Percentiles rank a stretch among this genome's conserved stretches.
Conservation (phyloP, 306 rosid genomes). For the Vicia faba region DNA sequence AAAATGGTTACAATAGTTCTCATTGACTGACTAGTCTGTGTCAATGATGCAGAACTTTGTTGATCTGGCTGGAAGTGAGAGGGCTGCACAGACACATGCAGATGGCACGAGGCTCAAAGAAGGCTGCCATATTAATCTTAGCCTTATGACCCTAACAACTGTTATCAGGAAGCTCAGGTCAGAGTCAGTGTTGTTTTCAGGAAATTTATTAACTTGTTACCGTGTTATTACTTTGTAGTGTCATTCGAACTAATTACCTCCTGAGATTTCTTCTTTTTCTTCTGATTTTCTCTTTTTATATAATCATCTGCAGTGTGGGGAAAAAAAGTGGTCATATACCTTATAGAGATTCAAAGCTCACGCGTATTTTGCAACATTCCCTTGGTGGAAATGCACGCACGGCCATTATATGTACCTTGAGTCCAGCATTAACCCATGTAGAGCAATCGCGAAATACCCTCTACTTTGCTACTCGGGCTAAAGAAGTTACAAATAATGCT, state of each 20-base stretch:
- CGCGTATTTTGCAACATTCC: constrained; percentile 96
- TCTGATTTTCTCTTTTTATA: constrained; percentile 22
- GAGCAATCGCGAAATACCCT: constrained; percentile 98
- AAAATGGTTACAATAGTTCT: constrained; percentile 8
- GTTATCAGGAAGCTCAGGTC: constrained; percentile 99
- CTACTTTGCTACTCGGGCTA: constrained; percentile 92
- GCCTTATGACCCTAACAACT: constrained; percentile 99
- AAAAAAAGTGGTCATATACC: constrained; percentile 96
- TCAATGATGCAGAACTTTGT: constrained; percentile 79
- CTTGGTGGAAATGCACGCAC: constrained; percentile 99
- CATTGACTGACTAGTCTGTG: constrained; percentile 11
- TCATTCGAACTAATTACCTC: not conserved
- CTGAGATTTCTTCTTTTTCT: not conserved
- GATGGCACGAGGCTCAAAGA: constrained; percentile 98
- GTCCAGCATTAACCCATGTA: constrained; percentile 93
- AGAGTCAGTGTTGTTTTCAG: constrained; percentile 35
- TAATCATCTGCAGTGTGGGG: constrained; percentile 66
- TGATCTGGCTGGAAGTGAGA: constrained; percentile 99
- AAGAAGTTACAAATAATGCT: constrained; percentile 96
- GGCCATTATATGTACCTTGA: constrained; percentile 94
- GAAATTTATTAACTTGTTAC: constrained; percentile 18
- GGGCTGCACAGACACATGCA: constrained; percentile 95
- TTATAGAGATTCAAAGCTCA: constrained; percentile 95
- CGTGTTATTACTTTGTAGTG: not conserved
- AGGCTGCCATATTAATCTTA: constrained; percentile 99